Conservation (phyloP, 2,329 filamentous ascomycete genomes). For the Knufia fluminis region DNA sequence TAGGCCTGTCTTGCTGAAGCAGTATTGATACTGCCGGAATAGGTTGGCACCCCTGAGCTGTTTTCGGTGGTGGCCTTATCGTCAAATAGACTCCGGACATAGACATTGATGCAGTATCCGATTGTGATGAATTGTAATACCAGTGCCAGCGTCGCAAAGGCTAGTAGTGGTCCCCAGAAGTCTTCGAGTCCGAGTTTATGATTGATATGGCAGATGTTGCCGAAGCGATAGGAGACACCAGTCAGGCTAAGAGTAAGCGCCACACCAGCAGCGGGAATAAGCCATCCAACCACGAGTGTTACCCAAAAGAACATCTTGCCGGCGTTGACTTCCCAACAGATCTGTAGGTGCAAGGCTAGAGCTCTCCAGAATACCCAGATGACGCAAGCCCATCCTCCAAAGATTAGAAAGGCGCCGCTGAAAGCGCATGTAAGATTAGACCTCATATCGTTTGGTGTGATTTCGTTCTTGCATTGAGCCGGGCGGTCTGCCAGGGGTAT, state of each 20-base stretch:
- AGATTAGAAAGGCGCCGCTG: conserved; percentile 75
- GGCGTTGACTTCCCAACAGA: conserved; percentile 91
- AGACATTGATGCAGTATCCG: conserved; percentile 88
- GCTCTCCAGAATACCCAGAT: conserved; percentile 90
- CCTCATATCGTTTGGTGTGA: conserved; percentile 90
- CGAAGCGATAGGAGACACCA: conserved; percentile 90
- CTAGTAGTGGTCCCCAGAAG: conserved; percentile 83
- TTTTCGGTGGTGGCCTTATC: conserved; percentile 59
- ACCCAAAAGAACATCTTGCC: conserved; percentile 83
- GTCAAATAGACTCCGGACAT: conserved; percentile 73
- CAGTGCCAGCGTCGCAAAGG: conserved; percentile 65
- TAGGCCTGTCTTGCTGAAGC: conserved; percentile 81
- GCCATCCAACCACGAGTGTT: conserved; percentile 73
- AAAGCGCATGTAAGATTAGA: conserved; percentile 73
- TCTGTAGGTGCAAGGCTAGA: conserved; percentile 87
- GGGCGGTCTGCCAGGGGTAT: conserved; percentile 73
- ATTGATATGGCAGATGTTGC: conserved; percentile 88
- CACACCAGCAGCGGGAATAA: conserved; percentile 67
- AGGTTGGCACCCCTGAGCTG: conserved; percentile 52
- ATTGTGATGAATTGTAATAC: conserved; percentile 79
- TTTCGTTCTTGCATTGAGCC: conserved; percentile 74
- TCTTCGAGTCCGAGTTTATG: conserved; percentile 71
- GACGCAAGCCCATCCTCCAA: conserved; percentile 73
- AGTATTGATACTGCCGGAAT: conserved; percentile 65
- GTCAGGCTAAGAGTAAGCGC: conserved; percentile 70